A percentile compares a stretch with the other conserved stretches of the same genome.
Evolutionary conservation across 805 yeast species (phyloP).

Genomic region (Candida pseudoglaebosa): DNA sequence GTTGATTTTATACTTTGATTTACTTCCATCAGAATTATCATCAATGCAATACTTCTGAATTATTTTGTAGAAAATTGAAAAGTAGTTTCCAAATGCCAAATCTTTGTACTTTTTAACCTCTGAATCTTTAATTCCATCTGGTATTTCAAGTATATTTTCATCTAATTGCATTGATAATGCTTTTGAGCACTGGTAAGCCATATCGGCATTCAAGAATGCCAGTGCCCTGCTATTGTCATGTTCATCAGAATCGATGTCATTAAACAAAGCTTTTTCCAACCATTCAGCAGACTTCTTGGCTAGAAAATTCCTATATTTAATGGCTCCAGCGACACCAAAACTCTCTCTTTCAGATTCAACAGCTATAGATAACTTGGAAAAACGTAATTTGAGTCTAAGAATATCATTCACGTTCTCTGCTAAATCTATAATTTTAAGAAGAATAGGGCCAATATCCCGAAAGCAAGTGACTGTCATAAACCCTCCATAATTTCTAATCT

Average conservation of each 20-base stretch:
- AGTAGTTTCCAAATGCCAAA: constrained; percentile 65
- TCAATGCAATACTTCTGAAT: constrained; percentile 41
- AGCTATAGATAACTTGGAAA: constrained; percentile 35
- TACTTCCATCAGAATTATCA: constrained; percentile 12
- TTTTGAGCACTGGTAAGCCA: constrained; percentile 61
- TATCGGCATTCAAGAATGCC: constrained; percentile 50
- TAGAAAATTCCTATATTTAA: constrained; percentile 43
- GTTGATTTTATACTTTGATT: constrained; percentile 50
- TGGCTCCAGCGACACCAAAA: constrained; percentile 42
- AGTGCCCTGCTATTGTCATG: constrained; percentile 24
- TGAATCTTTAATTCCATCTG: constrained; percentile 49
- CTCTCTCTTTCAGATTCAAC: constrained; percentile 30
- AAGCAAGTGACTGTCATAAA: constrained; percentile 29
- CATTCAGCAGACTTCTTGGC: constrained; percentile 47
- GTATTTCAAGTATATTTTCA: constrained; percentile 56
- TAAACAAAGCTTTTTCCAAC: constrained; percentile 50
- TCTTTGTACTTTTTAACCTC: constrained; percentile 54
- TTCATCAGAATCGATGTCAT: constrained; percentile 9
- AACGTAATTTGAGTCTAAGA: constrained; percentile 40
- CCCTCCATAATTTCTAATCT: constrained; percentile 31
- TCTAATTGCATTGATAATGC: constrained; percentile 54
- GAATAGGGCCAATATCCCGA: constrained; percentile 25
- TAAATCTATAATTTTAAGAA: constrained; percentile 25
- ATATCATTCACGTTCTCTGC: constrained; percentile 24
- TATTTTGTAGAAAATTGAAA: constrained; percentile 54